Conservation (phyloP, 139 green algal genomes). For the Chlorella sp. region DNA sequence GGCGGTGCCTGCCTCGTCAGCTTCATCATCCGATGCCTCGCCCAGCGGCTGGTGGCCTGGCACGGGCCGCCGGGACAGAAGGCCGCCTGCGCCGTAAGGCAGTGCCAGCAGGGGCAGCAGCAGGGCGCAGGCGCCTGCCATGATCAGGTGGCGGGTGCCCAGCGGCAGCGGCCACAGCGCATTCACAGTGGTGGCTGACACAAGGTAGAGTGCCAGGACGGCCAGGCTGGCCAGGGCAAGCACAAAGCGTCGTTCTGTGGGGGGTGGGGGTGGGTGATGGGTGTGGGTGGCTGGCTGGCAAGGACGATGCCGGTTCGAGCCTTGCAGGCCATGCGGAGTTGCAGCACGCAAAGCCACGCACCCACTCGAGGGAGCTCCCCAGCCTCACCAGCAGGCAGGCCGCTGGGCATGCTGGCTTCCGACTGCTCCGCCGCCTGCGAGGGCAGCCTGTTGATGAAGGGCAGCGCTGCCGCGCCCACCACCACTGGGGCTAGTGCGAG, state of each 20-base stretch:
- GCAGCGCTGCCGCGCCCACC: conserved; percentile 21
- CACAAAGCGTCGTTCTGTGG: conserved; percentile 27
- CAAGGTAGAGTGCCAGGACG: conserved; percentile 58
- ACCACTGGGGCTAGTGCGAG: conserved; percentile 49
- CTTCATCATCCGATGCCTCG: background rate
- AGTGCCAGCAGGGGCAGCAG: conserved; percentile 49
- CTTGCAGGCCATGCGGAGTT: too few relatives aligned
- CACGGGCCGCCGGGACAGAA: background rate
- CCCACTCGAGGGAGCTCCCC: background rate
- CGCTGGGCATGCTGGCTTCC: background rate
- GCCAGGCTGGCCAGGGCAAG: conserved; percentile 35
- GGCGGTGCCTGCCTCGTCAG: too few relatives aligned
- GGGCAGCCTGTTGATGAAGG: conserved; percentile 59
- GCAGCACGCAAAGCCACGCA: too few relatives aligned
- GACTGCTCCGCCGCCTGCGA: conserved; percentile 4
- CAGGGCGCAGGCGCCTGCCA: conserved; percentile 45
- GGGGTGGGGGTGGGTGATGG: background rate
- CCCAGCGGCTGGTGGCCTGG: background rate
- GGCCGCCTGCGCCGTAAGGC: conserved; percentile 37
- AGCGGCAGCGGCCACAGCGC: background rate
- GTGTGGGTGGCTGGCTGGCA: background rate
- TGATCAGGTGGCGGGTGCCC: background rate
- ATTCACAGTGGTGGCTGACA: conserved; percentile 13
- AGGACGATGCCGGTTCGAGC: too few relatives aligned
- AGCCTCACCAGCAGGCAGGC: background rate